phyloP scores from a whole-genome alignment of 305 asterid species.

The Fraxinus platypoda region DNA sequence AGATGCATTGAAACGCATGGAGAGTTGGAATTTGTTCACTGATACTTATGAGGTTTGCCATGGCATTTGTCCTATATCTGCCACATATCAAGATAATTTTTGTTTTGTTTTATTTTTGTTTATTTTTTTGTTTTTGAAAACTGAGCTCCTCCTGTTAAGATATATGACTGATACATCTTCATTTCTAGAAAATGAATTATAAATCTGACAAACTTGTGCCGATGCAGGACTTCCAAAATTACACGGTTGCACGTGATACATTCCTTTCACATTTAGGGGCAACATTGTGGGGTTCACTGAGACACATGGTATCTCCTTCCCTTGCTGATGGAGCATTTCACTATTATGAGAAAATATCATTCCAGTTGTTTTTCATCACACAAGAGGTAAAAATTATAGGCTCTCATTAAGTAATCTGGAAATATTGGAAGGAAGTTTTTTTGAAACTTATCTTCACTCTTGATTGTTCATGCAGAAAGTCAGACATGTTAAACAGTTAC shows the following conservation, averaged over 20 bases:
- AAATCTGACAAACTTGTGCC: constrained; percentile 21
- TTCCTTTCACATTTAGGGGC: constrained; percentile 98
- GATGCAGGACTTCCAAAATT: constrained; percentile 76
- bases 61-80: constrained; percentile 12
- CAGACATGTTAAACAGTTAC: constrained; percentile 57
- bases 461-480: constrained; percentile 54
- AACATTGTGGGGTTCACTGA: constrained; percentile 93
- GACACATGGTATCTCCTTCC: constrained; percentile 92
- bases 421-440: not conserved
- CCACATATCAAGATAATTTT: constrained; percentile 1
- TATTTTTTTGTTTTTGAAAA: not conserved
- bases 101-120: not conserved
- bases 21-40: constrained; percentile 93
- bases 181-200: constrained; percentile 22
- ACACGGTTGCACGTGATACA: constrained; percentile 94
- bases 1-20: constrained; percentile 97
- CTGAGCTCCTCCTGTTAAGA: constrained; percentile 2
- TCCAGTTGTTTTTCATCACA: constrained; percentile 88
- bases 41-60: constrained; percentile 67
- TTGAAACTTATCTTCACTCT: constrained; percentile 19
- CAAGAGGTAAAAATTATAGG: constrained; percentile 63
- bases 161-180: constrained; percentile 6
- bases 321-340: constrained; percentile 99
- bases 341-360: constrained; percentile 86
- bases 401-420: constrained; percentile 23